Percentiles rank a stretch among this genome's conserved stretches.
These are phyloP conservation scores for Fusarium sp. DNA, from an alignment of 2,329 filamentous ascomycete species.

Conservation along the genomic window DNA sequence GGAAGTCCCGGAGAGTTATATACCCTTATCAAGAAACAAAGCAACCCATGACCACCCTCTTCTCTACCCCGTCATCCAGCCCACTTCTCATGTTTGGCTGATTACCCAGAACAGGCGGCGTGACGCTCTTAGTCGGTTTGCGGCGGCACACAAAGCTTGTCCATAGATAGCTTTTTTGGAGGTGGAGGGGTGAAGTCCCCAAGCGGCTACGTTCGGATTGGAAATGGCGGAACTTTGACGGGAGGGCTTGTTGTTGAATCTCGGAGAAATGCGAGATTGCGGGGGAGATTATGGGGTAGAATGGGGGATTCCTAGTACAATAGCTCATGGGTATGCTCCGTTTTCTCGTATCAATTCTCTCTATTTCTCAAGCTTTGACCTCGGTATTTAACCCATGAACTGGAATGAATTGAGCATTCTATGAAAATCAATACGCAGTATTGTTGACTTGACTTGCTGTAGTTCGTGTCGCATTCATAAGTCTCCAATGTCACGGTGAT, in stretches of 20 bases:
- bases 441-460: too few species aligned
- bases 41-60: constrained; percentile 39
- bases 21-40: constrained; percentile 22
- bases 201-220: constrained; percentile 53
- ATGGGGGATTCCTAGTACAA: too few species aligned
- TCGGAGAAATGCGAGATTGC: constrained; percentile 30
- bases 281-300: constrained; percentile 22
- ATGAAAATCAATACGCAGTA: too few species aligned
- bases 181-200: constrained; percentile 33
- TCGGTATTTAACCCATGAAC: background rate
- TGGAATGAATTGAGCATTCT: background rate
- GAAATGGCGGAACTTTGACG: constrained; percentile 49
- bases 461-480: too few species aligned
- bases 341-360: background rate
- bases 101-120: constrained; percentile 26
- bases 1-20: constrained; percentile 28
- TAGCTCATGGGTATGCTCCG: constrained; percentile 4
- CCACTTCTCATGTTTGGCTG: constrained; percentile 27
- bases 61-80: constrained; percentile 24
- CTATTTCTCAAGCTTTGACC: background rate
- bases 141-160: constrained; percentile 49
- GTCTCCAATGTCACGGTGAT: constrained; percentile 13
- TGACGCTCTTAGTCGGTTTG: constrained; percentile 49
- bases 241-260: constrained; percentile 34
- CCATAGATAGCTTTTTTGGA: constrained; percentile 31